Evolutionary conservation across 1,284 basidiomycete genomes (phyloP).

Genomic region (Pisolithus thermaeus): DNA sequence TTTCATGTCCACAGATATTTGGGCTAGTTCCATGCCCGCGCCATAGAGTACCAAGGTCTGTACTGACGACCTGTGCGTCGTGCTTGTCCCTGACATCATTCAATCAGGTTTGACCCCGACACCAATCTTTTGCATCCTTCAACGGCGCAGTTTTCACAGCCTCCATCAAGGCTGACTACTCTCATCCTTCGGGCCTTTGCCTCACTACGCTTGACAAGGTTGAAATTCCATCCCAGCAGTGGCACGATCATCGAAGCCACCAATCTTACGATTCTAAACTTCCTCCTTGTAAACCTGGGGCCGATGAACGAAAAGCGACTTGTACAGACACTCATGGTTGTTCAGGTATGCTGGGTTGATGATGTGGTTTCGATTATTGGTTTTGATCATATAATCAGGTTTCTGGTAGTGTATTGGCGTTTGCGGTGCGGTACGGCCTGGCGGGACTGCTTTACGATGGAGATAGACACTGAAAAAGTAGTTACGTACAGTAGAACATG

Average conservation of each 20-base stretch:
- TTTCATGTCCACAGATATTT: slow-evolving; percentile 94
- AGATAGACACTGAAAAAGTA: slow-evolving; percentile 55
- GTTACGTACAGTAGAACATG: too few species aligned
- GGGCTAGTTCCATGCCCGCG: slow-evolving; percentile 90
- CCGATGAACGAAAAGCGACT: slow-evolving; percentile 78
- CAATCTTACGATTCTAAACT: slow-evolving; percentile 87
- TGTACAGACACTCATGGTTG: slow-evolving; percentile 63
- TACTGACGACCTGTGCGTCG: not conserved
- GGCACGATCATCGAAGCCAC: slow-evolving; percentile 63
- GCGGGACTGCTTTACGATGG: slow-evolving; percentile 87
- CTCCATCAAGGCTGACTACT: slow-evolving; percentile 46
- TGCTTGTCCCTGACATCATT: slow-evolving; percentile 2
- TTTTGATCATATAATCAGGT: slow-evolving; percentile 35
- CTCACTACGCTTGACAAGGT: slow-evolving; percentile 57
- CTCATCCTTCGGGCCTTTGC: slow-evolving; percentile 56
- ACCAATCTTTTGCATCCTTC: slow-evolving; percentile 76
- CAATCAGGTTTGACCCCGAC: slow-evolving; percentile 60
- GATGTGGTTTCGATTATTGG: not conserved
- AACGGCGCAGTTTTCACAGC: slow-evolving; percentile 54
- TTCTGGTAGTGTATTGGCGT: slow-evolving; percentile 71
- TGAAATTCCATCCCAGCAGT: slow-evolving; percentile 51
- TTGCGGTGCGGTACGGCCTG: slow-evolving; percentile 81
- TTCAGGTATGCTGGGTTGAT: slow-evolving; percentile 49
- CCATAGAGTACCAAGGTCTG: slow-evolving; percentile 84
- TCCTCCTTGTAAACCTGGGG: slow-evolving; percentile 72